These are phyloP conservation scores for Paramecium biaurelia DNA, from an alignment of 73 alveolate genomes.

Conservation along the genomic window DNA sequence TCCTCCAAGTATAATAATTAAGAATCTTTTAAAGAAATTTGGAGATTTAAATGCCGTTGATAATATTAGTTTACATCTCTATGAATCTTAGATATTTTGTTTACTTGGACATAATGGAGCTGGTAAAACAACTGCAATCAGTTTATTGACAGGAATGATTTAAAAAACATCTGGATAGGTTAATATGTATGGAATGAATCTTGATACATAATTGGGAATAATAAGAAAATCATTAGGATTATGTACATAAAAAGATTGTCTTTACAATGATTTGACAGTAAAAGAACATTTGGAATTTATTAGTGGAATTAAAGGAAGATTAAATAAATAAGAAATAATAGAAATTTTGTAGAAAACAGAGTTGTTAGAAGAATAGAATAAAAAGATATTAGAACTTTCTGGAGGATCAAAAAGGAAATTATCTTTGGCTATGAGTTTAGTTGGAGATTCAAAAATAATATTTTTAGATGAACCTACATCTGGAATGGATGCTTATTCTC, in stretches of 20 bases:
- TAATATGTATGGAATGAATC: constrained; percentile 58
- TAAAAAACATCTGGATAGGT: constrained; percentile 69
- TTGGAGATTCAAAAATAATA: constrained; percentile 73
- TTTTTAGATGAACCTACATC: constrained; percentile 86
- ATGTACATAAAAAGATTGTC: constrained; percentile 72
- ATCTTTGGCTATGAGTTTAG: constrained; percentile 76
- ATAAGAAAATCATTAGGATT: constrained; percentile 75
- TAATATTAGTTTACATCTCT: constrained; percentile 25
- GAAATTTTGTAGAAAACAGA: constrained; percentile 72
- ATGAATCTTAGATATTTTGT: constrained; percentile 59
- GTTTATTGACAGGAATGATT: constrained; percentile 64
- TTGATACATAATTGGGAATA: constrained; percentile 26
- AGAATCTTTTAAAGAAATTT: background rate
- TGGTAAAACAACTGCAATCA: constrained; percentile 70
- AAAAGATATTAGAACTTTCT: constrained; percentile 57
- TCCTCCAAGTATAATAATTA: constrained; percentile 45
- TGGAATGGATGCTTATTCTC: constrained; percentile 75
- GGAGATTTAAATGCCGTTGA: constrained; percentile 54
- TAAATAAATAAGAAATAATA: constrained; percentile 31
- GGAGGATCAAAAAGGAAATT: constrained; percentile 83
- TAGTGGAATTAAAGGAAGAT: constrained; percentile 71
- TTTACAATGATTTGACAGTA: constrained; percentile 76
- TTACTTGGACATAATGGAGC: constrained; percentile 75
- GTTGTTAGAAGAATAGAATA: constrained; percentile 62
- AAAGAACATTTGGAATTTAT: constrained; percentile 73